Evolutionary conservation across 768 basidiomycete species (phyloP).

Genomic region (Inosperma sp.): DNA sequence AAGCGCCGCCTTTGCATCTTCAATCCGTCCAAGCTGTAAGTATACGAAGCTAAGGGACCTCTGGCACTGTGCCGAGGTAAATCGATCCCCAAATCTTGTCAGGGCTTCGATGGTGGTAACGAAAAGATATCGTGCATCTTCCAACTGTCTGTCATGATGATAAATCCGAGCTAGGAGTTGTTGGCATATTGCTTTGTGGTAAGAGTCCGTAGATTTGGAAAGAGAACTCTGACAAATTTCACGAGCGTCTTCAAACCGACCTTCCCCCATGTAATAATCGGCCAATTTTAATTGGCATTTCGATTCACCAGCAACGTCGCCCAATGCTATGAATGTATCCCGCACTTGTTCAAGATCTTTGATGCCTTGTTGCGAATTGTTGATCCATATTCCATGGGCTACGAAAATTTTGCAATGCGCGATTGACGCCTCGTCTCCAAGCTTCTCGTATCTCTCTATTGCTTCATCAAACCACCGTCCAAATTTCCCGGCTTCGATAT

Average conservation of each 20-base stretch:
- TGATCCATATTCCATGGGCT: slow-evolving; percentile 12
- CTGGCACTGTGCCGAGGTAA: slow-evolving; percentile 6
- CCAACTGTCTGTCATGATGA: slow-evolving; percentile 2
- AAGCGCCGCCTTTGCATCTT: slow-evolving; percentile 7
- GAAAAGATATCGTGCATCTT: slow-evolving; percentile 10
- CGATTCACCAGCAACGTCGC: slow-evolving; percentile 9
- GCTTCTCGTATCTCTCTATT: slow-evolving; percentile 9
- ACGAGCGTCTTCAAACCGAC: slow-evolving; percentile 1
- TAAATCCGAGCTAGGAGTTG: neutral
- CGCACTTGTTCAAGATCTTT: slow-evolving; percentile 8
- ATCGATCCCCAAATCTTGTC: slow-evolving; percentile 9
- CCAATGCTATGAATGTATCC: slow-evolving; percentile 5
- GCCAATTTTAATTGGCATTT: slow-evolving; percentile 4
- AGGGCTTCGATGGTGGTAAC: slow-evolving; percentile 1
- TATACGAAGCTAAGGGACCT: slow-evolving; percentile 3
- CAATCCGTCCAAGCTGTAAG: neutral
- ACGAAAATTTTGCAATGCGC: slow-evolving; percentile 9
- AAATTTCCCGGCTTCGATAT: slow-evolving; percentile 11
- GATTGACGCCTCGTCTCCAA: slow-evolving; percentile 4
- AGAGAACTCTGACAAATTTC: neutral
- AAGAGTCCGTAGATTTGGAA: slow-evolving; percentile 4
- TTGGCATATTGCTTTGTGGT: slow-evolving; percentile 5
- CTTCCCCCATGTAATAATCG: neutral
- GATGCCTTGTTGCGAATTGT: slow-evolving; percentile 4
- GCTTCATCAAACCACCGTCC: slow-evolving; percentile 3